phyloP scores from a whole-genome alignment of 2,329 filamentous ascomycete genomes.

The Exserohilum turcica region DNA sequence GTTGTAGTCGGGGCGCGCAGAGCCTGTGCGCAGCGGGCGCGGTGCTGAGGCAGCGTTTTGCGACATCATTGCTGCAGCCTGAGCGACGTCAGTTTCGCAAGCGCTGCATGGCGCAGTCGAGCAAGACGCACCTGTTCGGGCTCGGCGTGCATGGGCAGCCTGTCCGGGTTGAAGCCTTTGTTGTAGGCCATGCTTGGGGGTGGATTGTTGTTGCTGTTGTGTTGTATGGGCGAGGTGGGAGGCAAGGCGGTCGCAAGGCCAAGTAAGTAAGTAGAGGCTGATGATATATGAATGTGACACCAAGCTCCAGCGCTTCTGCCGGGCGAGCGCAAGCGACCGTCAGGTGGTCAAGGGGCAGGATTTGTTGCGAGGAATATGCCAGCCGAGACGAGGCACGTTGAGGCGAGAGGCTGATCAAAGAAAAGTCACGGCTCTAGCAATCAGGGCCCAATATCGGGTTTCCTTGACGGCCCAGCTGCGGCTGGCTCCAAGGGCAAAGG shows the following conservation, averaged over 20 bases:
- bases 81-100: conserved; percentile 10
- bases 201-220: not conserved
- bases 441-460: conserved; percentile 27
- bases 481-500: conserved; percentile 25
- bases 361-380: conserved; percentile 5
- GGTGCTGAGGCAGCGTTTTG: conserved; percentile 21
- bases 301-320: conserved; percentile 12
- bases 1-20: conserved; percentile 49
- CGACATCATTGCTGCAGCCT: conserved; percentile 53
- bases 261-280: too few relatives aligned
- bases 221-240: conserved; percentile 3
- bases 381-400: conserved; percentile 3
- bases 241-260: conserved; percentile 3
- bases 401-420: conserved; percentile 4
- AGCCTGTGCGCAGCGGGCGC: conserved; percentile 44
- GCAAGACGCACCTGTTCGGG: conserved; percentile 67
- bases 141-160: conserved; percentile 86
- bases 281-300: conserved; percentile 26
- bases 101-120: not conserved
- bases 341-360: conserved; percentile 7
- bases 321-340: conserved; percentile 7
- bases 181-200: conserved; percentile 82
- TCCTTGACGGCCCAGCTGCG: conserved; percentile 32
- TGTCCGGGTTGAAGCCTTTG: conserved; percentile 88
- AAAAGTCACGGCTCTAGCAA: conserved; percentile 10